Evolutionary conservation across 208 protist species (phyloP), one percentile per base, ranked within the genome.

Genomic region (Acanthamoeba pearcei): DNA sequence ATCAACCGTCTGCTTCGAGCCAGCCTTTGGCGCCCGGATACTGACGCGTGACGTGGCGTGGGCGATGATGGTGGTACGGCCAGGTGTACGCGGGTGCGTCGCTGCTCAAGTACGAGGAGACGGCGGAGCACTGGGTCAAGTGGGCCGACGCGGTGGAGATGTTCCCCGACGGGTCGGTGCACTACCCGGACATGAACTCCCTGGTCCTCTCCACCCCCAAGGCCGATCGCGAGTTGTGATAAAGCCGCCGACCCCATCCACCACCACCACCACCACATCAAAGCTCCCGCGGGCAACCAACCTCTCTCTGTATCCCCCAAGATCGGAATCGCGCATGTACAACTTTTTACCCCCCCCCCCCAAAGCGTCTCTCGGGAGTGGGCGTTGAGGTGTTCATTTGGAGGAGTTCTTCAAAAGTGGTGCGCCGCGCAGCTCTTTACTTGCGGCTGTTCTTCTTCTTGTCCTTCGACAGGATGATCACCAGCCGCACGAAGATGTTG

Each of bases 91-190:
- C 78, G 22, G 78, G 78, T 6, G 78, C 19, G 53, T 86, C 78
- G 42, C 78, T 86, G 29, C 78, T 86, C 32, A 86, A 86, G 53
- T 86, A 86, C 78, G 78, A 86, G 53, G 78, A 86, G 78, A 64
- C 49, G 49, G 78, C 53, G 5, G 42, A 53, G 42, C 42, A 64
- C 49, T 86, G 42, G 42, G 78, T 38, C 22, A 86, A 53, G 53
- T 86, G 78, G 78, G 53, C 49, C 22, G 78, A 86, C 42, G 53
- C 42, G 27, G 78, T 86, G 78, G 78, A 86, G 78, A 86, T 86
- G 42, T 29, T 46, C 53, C 38, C 78, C 53, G 78, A 86, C 78
- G 78, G 78, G 4, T 64, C 78, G 49, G 78, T 86, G 49, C 42
- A 62, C 42, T 86, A 86, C 78, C 78, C 78, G 22, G 78, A 86